Percentiles rank a stretch among this genome's conserved stretches.
phyloP scores from a whole-genome alignment of 2,329 filamentous ascomycete species.

The Alternaria gansuensis region DNA sequence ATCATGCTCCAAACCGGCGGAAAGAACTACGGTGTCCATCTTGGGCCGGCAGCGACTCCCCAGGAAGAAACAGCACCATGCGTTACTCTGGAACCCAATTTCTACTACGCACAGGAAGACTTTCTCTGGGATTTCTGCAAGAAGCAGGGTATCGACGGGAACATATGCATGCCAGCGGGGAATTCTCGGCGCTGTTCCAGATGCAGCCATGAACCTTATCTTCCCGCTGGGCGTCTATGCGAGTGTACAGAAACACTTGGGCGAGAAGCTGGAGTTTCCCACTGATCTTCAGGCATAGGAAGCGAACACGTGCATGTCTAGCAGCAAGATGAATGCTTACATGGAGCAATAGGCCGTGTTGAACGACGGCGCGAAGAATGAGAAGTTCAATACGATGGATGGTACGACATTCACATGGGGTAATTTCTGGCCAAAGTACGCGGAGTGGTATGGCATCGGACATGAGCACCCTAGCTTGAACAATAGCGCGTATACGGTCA shows the following conservation, averaged over 20 bases:
- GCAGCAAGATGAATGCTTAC: conserved; percentile 60
- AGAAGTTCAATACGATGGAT: conserved; percentile 62
- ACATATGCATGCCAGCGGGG: conserved; percentile 59
- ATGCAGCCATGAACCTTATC: conserved; percentile 61
- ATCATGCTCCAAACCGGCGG: conserved; percentile 63
- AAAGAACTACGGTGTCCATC: conserved; percentile 63
- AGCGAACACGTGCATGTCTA: conserved; percentile 53
- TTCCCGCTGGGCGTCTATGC: conserved; percentile 62
- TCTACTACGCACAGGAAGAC: conserved; percentile 66
- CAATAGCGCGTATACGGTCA: conserved; percentile 19
- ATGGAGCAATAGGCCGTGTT: conserved; percentile 63
- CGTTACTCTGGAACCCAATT: conserved; percentile 59
- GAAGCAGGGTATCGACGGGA: conserved; percentile 54
- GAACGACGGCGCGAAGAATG: conserved; percentile 52
- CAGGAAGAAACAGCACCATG: conserved; percentile 59
- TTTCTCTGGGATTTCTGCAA: conserved; percentile 57
- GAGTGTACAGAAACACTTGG: conserved; percentile 56
- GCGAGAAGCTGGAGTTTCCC: conserved; percentile 56
- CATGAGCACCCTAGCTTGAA: conserved; percentile 46
- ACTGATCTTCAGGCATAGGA: conserved; percentile 59
- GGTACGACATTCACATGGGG: conserved; percentile 59
- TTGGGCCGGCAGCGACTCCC: conserved; percentile 57
- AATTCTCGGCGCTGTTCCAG: conserved; percentile 61
- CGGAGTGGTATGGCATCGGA: conserved; percentile 56
- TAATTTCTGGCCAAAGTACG: conserved; percentile 59